Conservation (phyloP, 1,284 basidiomycete genomes). For the Malassezia slooffiae region DNA sequence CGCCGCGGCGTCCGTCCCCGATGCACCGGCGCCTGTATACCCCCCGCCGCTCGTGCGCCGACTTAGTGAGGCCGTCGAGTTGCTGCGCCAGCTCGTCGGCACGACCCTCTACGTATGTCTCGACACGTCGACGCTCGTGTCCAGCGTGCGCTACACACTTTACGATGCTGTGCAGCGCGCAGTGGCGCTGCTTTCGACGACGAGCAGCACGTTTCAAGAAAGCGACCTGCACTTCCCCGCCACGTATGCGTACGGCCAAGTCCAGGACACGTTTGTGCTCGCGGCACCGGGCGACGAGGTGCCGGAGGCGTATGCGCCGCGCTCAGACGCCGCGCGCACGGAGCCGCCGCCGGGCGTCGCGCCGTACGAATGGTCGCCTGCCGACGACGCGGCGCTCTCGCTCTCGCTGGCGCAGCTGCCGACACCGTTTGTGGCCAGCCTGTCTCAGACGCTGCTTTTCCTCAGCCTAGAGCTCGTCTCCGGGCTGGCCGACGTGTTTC, state of each 20-base stretch:
- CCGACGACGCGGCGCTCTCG: constrained; percentile 1
- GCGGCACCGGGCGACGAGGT: background rate
- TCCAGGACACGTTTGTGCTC: background rate
- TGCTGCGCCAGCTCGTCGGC: constrained; percentile 10
- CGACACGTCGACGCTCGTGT: constrained; percentile 4
- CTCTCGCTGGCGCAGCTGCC: background rate
- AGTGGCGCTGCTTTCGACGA: background rate
- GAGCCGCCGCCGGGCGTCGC: background rate
- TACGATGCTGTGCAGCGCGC: constrained; percentile 11
- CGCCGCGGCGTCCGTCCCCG: background rate
- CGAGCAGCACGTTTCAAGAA: background rate
- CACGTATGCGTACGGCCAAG: too few species aligned
- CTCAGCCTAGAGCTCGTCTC: constrained; percentile 4
- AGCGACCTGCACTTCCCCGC: too few species aligned
- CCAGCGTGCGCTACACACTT: constrained; percentile 3
- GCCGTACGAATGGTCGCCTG: background rate
- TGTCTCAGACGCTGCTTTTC: background rate
- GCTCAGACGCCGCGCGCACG: background rate
- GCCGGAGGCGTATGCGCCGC: background rate
- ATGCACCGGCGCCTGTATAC: background rate
- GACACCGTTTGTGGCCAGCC: background rate
- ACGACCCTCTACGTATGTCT: constrained; percentile 8
- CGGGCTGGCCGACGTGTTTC: constrained; percentile 10
- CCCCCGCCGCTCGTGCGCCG: background rate
- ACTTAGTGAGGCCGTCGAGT: background rate